These are phyloP conservation scores for Globisporangium okanoganense DNA, from an alignment of 352 stramenopile genomes.

Conservation along the genomic window DNA sequence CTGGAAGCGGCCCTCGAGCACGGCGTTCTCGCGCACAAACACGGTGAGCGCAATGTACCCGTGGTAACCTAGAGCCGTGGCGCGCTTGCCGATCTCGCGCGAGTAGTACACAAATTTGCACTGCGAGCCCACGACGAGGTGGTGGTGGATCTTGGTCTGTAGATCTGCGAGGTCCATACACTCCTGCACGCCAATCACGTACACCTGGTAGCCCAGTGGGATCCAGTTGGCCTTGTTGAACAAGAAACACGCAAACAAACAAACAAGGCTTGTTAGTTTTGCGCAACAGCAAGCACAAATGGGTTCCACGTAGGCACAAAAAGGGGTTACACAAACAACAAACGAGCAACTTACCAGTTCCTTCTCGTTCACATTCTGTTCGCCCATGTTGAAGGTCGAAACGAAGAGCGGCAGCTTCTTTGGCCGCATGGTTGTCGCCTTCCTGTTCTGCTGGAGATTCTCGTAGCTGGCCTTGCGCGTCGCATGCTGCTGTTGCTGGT, in stretches of 20 bases:
- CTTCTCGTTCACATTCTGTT: slow-evolving; percentile 53
- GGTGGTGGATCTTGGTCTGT: slow-evolving; percentile 55
- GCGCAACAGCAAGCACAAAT: neutral
- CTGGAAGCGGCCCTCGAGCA: slow-evolving; percentile 58
- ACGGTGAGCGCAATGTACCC: slow-evolving; percentile 85
- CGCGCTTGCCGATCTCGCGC: slow-evolving; percentile 76
- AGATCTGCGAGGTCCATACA: slow-evolving; percentile 84
- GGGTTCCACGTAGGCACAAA: neutral
- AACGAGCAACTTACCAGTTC: slow-evolving; percentile 34
- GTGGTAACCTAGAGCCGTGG: slow-evolving; percentile 79
- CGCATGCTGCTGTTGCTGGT: neutral
- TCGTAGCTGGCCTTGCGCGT: slow-evolving; percentile 4
- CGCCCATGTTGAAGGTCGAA: slow-evolving; percentile 87
- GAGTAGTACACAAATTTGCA: slow-evolving; percentile 74
- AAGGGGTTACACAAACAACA: slow-evolving; percentile 5
- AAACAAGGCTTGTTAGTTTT: neutral
- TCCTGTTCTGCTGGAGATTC: slow-evolving; percentile 4
- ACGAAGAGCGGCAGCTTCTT: slow-evolving; percentile 65
- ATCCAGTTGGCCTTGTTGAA: slow-evolving; percentile 61
- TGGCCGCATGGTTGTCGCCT: slow-evolving; percentile 11
- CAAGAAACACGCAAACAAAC: slow-evolving; percentile 10
- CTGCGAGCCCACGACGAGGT: slow-evolving; percentile 48
- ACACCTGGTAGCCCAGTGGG: slow-evolving; percentile 19
- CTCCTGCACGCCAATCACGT: slow-evolving; percentile 38
- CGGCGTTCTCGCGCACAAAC: slow-evolving; percentile 67